Percentiles rank a stretch among this genome's conserved stretches.
Conservation (phyloP, 352 stramenopile genomes). For the Aphanomyces euteiches region DNA sequence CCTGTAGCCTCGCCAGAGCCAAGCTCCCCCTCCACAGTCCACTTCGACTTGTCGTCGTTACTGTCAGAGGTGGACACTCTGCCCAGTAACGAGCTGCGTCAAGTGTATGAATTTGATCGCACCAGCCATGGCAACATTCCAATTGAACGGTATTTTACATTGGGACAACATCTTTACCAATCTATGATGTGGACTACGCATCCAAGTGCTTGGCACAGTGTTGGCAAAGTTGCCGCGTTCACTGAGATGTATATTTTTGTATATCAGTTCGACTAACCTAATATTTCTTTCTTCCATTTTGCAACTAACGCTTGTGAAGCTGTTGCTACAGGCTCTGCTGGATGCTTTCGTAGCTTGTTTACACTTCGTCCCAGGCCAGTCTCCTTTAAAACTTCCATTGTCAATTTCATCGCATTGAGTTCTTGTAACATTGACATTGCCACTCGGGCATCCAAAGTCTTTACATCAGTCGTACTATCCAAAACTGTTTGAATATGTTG, state of each 20-base stretch:
- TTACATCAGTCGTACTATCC: constrained; percentile 67
- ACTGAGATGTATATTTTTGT: background rate
- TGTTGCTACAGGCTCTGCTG: constrained; percentile 55
- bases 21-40: no score
- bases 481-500: constrained; percentile 54
- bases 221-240: background rate
- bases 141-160: constrained; percentile 1
- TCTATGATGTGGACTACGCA: background rate
- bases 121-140: background rate
- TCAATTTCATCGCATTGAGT: constrained; percentile 63
- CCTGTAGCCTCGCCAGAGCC: no score
- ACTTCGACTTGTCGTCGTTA: background rate
- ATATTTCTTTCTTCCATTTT: constrained; percentile 72
- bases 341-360: constrained; percentile 84
- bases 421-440: constrained; percentile 68
- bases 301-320: constrained; percentile 62
- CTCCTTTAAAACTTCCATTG: constrained; percentile 78
- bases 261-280: constrained; percentile 5
- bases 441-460: constrained; percentile 59
- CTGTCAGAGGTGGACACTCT: background rate
- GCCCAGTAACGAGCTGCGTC: constrained; percentile 6
- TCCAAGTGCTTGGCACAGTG: constrained; percentile 15
- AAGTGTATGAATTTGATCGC: constrained; percentile 24
- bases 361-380: constrained; percentile 78
- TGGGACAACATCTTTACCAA: constrained; percentile 25